Conservation (phyloP, 805 yeast species). For the Sugiyamaella marilandica region DNA sequence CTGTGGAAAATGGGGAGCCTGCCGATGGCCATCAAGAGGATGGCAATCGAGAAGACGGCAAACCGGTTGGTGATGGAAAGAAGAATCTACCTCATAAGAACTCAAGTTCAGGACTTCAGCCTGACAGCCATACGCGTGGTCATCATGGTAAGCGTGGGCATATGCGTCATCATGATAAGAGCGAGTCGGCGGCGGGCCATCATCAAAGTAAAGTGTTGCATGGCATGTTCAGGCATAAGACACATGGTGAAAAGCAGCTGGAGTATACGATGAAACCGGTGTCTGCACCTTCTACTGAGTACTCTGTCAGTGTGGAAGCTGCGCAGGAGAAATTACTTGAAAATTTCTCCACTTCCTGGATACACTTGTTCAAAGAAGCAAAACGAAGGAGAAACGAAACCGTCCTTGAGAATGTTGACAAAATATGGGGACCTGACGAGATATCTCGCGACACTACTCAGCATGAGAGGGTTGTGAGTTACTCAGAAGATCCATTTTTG, state of each 20-base stretch:
- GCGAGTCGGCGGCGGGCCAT: background rate
- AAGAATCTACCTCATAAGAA: background rate
- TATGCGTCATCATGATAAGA: no score
- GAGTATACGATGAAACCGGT: slow-evolving; percentile 4
- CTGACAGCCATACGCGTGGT: background rate
- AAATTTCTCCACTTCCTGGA: slow-evolving; percentile 64
- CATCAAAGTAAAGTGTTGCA: background rate
- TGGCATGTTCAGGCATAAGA: background rate
- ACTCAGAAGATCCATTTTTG: slow-evolving; percentile 47
- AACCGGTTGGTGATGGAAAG: background rate
- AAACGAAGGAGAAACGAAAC: slow-evolving; percentile 25
- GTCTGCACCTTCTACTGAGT: slow-evolving; percentile 4
- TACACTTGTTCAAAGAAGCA: slow-evolving; percentile 48
- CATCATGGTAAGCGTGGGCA: background rate
- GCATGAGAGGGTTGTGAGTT: slow-evolving; percentile 45
- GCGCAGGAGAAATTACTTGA: slow-evolving; percentile 39
- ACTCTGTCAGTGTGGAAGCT: slow-evolving; percentile 27
- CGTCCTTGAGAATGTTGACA: slow-evolving; percentile 38
- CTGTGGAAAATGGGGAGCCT: slow-evolving; percentile 1
- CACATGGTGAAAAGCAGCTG: background rate
- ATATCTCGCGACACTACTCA: slow-evolving; percentile 36
- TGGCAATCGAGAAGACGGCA: background rate
- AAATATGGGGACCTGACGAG: slow-evolving; percentile 26
- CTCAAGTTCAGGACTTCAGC: background rate
- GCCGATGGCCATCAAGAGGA: background rate